Evolutionary conservation across 306 rosid genomes (phyloP), one percentile per base, ranked within the genome.

Genomic region (Astragalus glycyphyllos): DNA sequence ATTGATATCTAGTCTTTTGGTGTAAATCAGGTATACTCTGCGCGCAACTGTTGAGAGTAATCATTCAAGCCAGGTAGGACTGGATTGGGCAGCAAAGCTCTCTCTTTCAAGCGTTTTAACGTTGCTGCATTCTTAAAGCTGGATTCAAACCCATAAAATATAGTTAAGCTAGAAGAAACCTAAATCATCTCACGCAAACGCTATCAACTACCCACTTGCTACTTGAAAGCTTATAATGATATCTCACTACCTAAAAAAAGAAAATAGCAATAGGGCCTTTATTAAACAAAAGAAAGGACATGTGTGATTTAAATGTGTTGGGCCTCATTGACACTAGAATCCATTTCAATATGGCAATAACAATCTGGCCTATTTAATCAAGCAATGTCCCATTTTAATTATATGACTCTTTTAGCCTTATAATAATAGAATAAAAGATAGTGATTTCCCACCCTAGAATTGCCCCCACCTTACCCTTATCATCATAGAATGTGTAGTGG

Each of bases 391-490:
- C 29, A 65, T 20, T 69, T 70, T 67, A 79, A 71, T 83, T 68
- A 68, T 72, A 81, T 75, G 74, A 69, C 77, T 75, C 54, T 68
- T 44, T 68, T 29, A 62, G 72, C 74, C 77, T 82, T 76, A 71
- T 74, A 74, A 81, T 76, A 79, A 81, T 76, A 79, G 86, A 83
- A 76, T 55, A 73, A 68, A 62, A 72, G 89, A 84, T 55, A 12
- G 89, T 66, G 95, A 82, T 80, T 78, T 42, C 80, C 80, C 84
- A 84, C 38, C 80, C 37, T 78, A 74, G 84, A 76, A 66, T 71
- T 80, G 89, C 78, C 91, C 86, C 81, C 89, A 65, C 89, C 4
- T 12, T 63, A 61, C 56, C 55, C 23, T 64, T 79, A 69, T 77
- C 77, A 63, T 78, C 77, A 72, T 77, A 66, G 51, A 77, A 73